These are phyloP conservation scores for Tolypocladium nubicola DNA, from an alignment of 2,329 filamentous ascomycete species.

Conservation along the genomic window DNA sequence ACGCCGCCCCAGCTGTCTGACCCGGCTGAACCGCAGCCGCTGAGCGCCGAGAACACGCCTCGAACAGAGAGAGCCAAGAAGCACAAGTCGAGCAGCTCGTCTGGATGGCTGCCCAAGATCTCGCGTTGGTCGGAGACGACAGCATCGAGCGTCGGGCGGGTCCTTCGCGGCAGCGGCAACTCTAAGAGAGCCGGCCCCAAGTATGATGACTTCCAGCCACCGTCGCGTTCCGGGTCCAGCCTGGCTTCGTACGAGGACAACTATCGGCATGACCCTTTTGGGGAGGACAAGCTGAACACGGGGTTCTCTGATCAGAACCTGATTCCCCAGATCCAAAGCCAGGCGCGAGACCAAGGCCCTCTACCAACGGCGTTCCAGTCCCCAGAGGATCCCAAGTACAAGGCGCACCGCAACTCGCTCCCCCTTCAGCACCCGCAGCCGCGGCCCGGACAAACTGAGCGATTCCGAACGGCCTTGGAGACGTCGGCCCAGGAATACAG, in stretches of 20 bases:
- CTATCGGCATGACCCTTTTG: conserved; percentile 42
- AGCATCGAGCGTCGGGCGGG: conserved; percentile 72
- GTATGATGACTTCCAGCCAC: conserved; percentile 44
- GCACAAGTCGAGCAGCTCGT: conserved; percentile 77
- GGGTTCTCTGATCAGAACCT: conserved; percentile 46
- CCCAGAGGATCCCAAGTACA: conserved; percentile 65
- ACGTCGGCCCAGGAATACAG: conserved; percentile 61
- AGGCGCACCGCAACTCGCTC: conserved; percentile 69
- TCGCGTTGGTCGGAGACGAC: conserved; percentile 98
- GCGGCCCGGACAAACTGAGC: conserved; percentile 60
- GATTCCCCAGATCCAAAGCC: conserved; percentile 12
- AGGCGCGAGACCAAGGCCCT: conserved; percentile 6
- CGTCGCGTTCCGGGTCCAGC: conserved; percentile 73
- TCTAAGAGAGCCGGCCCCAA: conserved; percentile 42
- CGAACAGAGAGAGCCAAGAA: conserved; percentile 67
- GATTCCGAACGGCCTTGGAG: conserved; percentile 65
- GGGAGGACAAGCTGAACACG: conserved; percentile 49
- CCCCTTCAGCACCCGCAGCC: conserved; percentile 75
- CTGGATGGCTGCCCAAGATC: conserved; percentile 76
- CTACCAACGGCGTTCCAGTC: conserved; percentile 45
- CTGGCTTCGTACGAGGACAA: conserved; percentile 52
- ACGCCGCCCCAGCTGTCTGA: conserved; percentile 46
- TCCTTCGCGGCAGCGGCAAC: conserved; percentile 57
- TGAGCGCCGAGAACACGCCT: conserved; percentile 73
- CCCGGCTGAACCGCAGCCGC: conserved; percentile 24